Evolutionary conservation across 495 filamentous ascomycete genomes (phyloP).

Genomic region (Aspergillus avenaceus): DNA sequence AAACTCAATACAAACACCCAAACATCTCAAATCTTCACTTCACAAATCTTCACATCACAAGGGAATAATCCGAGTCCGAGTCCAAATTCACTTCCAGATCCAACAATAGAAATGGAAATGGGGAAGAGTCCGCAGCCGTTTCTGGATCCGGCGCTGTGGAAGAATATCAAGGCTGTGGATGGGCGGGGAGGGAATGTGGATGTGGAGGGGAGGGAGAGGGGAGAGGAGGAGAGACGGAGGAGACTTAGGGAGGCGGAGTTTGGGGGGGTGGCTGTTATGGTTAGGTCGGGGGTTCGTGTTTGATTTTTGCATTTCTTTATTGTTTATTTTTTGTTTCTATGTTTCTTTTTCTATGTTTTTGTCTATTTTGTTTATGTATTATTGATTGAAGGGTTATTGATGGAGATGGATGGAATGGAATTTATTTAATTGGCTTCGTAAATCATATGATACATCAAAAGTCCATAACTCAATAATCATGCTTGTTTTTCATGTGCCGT

Average conservation of each 20-base stretch:
- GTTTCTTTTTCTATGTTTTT: no score
- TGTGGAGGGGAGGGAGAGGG: slow-evolving; percentile 7
- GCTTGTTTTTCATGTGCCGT: slow-evolving; percentile 15
- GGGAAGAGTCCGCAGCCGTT: slow-evolving; percentile 23
- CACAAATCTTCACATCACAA: no score
- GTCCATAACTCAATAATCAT: slow-evolving; percentile 9
- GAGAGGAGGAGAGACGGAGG: slow-evolving; percentile 15
- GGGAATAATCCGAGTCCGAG: slow-evolving; percentile 9
- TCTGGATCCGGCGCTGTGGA: slow-evolving; percentile 22
- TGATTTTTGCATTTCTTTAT: neutral
- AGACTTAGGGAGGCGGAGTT: slow-evolving; percentile 26
- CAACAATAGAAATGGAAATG: neutral
- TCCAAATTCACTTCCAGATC: neutral
- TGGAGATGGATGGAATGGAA: neutral
- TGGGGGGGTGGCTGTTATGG: slow-evolving; percentile 29
- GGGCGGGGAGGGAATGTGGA: neutral
- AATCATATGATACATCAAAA: slow-evolving; percentile 9
- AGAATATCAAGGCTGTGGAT: slow-evolving; percentile 8
- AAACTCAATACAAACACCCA: no score
- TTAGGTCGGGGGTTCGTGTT: slow-evolving; percentile 14
- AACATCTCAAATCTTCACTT: no score
- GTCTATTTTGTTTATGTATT: no score
- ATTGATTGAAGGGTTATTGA: neutral
- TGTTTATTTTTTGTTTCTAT: neutral
- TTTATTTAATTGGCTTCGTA: no score